A percentile compares a stretch with the other conserved stretches of the same genome.
phyloP scores from a whole-genome alignment of 2,329 filamentous ascomycete species.

The Trichoderma gracile region DNA sequence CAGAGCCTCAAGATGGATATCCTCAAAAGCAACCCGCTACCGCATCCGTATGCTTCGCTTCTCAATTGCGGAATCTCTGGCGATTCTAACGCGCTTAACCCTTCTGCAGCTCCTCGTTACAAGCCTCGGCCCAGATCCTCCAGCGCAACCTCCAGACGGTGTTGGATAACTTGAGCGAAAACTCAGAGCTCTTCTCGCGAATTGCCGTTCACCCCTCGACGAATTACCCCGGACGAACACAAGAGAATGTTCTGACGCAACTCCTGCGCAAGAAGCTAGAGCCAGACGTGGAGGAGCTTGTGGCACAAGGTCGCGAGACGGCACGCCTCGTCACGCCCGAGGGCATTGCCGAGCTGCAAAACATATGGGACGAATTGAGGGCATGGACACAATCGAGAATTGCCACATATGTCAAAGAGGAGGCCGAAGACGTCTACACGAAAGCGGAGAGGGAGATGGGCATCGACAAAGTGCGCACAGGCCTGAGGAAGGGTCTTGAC shows the following conservation, averaged over 20 bases:
- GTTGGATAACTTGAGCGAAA: conserved; percentile 63
- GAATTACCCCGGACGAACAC: conserved; percentile 69
- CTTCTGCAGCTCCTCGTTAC: conserved; percentile 62
- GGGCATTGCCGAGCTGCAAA: conserved; percentile 47
- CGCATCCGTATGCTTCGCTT: conserved; percentile 57
- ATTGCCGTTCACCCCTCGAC: conserved; percentile 75
- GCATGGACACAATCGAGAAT: conserved; percentile 46
- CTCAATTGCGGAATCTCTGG: background rate
- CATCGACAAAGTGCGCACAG: conserved; percentile 70
- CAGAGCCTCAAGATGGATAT: conserved; percentile 63
- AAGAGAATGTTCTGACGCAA: conserved; percentile 65
- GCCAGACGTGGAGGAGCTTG: conserved; percentile 71
- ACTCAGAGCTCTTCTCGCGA: conserved; percentile 66
- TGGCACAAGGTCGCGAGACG: conserved; percentile 61
- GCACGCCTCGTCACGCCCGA: conserved; percentile 48
- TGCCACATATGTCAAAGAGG: conserved; percentile 45
- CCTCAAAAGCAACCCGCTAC: conserved; percentile 63
- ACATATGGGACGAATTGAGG: conserved; percentile 57
- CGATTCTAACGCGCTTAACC: background rate
- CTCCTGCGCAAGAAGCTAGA: conserved; percentile 83
- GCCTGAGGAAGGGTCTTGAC: conserved; percentile 58
- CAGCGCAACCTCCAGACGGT: conserved; percentile 69
- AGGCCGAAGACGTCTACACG: conserved; percentile 65
- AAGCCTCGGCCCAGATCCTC: conserved; percentile 70
- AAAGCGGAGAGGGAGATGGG: conserved; percentile 67